Evolutionary conservation across 2,329 filamentous ascomycete genomes (phyloP).

Genomic region (Paecilomyces niveus): DNA sequence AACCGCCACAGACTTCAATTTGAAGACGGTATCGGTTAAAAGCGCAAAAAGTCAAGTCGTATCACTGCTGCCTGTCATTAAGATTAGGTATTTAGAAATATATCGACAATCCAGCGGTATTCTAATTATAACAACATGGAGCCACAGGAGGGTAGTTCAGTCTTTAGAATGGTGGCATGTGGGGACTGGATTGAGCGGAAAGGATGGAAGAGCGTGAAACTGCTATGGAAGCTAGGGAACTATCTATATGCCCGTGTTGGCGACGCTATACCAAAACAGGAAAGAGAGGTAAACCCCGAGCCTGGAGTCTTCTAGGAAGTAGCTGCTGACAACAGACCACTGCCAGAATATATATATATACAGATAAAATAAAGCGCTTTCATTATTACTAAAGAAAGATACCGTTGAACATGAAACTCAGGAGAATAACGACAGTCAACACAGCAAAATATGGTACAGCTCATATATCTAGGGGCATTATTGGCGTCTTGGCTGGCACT

Average conservation of each 20-base stretch:
- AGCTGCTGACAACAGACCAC: no score
- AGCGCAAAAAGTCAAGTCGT: not conserved
- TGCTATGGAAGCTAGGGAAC: no score
- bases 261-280: no score
- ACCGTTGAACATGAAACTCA: slow-evolving; percentile 44
- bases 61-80: not conserved
- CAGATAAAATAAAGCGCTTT: no score
- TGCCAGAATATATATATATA: no score
- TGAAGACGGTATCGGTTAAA: not conserved
- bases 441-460: slow-evolving; percentile 38
- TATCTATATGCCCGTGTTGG: no score
- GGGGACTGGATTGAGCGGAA: no score
- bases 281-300: no score
- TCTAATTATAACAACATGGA: not conserved
- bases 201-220: no score
- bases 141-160: no score
- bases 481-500: slow-evolving; percentile 30
- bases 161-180: no score
- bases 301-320: no score
- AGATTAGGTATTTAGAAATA: not conserved
- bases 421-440: slow-evolving; percentile 37
- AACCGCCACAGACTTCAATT: not conserved
- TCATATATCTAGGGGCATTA: slow-evolving; percentile 43
- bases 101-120: not conserved
- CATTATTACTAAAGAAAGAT: slow-evolving; percentile 48